A percentile compares a stretch with the other conserved stretches of the same genome.
Conservation (phyloP, 1,284 basidiomycete genomes). For the Rhodotorula sp. region DNA sequence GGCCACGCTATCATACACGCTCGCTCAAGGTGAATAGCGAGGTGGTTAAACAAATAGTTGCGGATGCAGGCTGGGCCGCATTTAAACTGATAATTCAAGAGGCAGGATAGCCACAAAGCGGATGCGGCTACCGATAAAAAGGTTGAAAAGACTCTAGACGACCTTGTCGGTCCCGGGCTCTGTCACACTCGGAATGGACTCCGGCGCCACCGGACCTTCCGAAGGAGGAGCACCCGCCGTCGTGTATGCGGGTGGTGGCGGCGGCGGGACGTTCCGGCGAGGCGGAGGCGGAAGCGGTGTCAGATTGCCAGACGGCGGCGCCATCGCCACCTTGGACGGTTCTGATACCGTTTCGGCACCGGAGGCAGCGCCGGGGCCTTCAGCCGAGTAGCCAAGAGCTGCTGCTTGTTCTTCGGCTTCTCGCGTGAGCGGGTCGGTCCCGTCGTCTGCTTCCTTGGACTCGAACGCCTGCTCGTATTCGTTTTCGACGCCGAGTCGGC, state of each 20-base stretch:
- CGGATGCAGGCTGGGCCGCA: too few species aligned
- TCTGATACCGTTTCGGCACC: neutral
- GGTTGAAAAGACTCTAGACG: too few species aligned
- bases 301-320: neutral
- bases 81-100: too few species aligned
- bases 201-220: neutral
- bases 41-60: too few species aligned
- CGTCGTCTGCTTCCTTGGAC: slow-evolving; percentile 11
- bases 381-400: neutral
- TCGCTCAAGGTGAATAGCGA: too few species aligned
- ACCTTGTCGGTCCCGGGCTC: neutral
- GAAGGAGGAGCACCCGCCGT: neutral
- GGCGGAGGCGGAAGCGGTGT: neutral
- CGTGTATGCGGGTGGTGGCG: neutral
- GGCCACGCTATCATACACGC: too few species aligned
- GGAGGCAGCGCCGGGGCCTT: neutral
- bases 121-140: too few species aligned
- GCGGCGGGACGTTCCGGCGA: neutral
- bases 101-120: too few species aligned
- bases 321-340: neutral
- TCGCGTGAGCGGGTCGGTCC: neutral
- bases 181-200: neutral
- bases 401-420: neutral
- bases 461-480: slow-evolving; percentile 31
- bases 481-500: slow-evolving; percentile 43